Evolutionary conservation across 2,329 filamentous ascomycete species (phyloP).

Genomic region (Exophiala phaeomuriformis): DNA sequence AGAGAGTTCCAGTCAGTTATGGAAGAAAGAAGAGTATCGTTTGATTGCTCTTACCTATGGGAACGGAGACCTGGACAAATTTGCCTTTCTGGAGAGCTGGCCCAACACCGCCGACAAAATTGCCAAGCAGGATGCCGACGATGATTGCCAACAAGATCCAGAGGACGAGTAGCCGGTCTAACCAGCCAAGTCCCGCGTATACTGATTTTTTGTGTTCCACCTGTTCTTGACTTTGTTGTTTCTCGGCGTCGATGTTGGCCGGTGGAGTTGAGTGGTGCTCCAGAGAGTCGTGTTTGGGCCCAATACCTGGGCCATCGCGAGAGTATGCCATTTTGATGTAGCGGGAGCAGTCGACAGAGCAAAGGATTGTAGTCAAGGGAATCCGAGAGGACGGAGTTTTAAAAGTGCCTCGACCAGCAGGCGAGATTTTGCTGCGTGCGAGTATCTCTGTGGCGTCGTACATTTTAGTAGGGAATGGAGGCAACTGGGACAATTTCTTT

Average conservation of each 20-base stretch:
- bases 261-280: no score
- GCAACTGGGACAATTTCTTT: no score
- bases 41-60: constrained; percentile 48
- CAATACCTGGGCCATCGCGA: no score
- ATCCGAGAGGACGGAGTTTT: no score
- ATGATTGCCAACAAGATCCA: constrained; percentile 77
- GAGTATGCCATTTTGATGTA: no score
- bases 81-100: constrained; percentile 60
- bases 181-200: constrained; percentile 48
- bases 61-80: constrained; percentile 64
- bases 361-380: no score
- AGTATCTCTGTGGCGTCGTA: no score
- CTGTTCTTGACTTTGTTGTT: constrained; percentile 3
- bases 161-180: constrained; percentile 58
- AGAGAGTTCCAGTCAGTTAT: constrained; percentile 2
- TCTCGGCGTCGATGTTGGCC: constrained; percentile 3
- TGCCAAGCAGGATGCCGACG: constrained; percentile 66
- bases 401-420: no score
- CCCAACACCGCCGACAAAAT: constrained; percentile 60
- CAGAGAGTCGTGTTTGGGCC: no score
- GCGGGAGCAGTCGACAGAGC: no score
- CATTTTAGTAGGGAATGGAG: no score
- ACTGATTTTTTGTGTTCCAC: constrained; percentile 19
- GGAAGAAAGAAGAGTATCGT: neutral
- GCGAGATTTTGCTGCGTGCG: no score